Percentiles rank a stretch among this genome's conserved stretches.
These are phyloP conservation scores for Tuctoria greenei DNA, from an alignment of 176 grass and related monocot species.

Conservation along the genomic window DNA sequence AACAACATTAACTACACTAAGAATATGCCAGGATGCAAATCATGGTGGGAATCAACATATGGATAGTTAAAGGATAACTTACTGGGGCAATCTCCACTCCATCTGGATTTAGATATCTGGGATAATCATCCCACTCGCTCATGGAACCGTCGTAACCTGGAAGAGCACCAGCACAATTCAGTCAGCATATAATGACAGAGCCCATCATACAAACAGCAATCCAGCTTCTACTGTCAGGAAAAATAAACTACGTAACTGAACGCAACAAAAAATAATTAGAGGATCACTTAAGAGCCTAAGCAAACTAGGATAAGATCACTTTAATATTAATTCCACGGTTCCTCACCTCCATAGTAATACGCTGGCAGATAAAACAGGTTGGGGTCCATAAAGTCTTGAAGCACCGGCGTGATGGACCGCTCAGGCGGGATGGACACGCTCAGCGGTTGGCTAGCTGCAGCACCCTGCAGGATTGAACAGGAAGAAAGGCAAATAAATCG, in stretches of 20 bases:
- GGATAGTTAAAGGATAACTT: constrained; percentile 28
- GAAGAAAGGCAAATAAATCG: background rate
- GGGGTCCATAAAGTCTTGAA: constrained; percentile 86
- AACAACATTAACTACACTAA: constrained; percentile 28
- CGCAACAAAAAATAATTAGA: background rate
- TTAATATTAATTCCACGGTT: background rate
- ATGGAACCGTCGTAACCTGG: constrained; percentile 83
- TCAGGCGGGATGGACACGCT: constrained; percentile 55
- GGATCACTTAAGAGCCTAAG: background rate
- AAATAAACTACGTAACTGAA: background rate
- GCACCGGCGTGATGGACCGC: constrained; percentile 64
- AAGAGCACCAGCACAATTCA: background rate
- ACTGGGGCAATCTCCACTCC: constrained; percentile 76
- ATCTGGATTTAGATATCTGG: constrained; percentile 81
- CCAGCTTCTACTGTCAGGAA: background rate
- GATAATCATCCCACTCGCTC: constrained; percentile 78
- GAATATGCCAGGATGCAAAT: constrained; percentile 28
- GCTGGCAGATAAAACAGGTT: constrained; percentile 68
- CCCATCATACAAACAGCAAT: background rate
- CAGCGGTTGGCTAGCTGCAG: constrained; percentile 53
- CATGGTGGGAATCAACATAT: constrained; percentile 10
- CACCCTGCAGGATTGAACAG: constrained; percentile 35
- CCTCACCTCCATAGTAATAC: constrained; percentile 83
- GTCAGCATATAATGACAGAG: constrained; percentile 5
- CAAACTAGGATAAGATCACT: background rate